phyloP scores from a whole-genome alignment of 768 basidiomycete genomes.

The Amanita rubescens region DNA sequence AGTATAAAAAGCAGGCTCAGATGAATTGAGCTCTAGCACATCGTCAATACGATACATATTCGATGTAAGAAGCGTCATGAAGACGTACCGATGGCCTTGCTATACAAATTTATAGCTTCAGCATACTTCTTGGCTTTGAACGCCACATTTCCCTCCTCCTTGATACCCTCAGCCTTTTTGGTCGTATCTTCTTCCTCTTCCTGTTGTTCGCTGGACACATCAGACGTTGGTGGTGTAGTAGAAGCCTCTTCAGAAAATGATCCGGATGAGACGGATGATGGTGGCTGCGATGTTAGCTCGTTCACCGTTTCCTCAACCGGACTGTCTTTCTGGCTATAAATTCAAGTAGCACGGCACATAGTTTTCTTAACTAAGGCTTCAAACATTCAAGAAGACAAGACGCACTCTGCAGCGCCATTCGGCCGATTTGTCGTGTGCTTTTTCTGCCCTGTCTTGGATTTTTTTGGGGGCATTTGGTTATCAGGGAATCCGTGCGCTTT shows the following conservation, averaged over 20 bases:
- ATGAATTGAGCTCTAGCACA: constrained; percentile 44
- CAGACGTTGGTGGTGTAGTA: neutral
- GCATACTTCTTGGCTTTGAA: constrained; percentile 62
- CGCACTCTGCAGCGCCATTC: neutral
- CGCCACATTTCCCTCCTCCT: constrained; percentile 69
- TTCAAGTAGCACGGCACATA: neutral
- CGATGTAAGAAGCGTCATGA: constrained; percentile 1
- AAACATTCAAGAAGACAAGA: neutral
- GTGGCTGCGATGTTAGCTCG: neutral
- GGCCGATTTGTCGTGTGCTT: neutral
- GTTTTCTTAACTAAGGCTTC: neutral
- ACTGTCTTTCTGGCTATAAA: neutral
- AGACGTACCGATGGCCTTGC: constrained; percentile 60
- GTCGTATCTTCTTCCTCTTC: constrained; percentile 26
- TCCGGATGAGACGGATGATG: neutral
- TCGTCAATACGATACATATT: neutral
- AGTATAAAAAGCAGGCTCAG: constrained; percentile 71
- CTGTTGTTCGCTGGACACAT: no score
- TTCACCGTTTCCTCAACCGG: neutral
- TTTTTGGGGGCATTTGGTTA: constrained; percentile 6
- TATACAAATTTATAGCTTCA: constrained; percentile 69
- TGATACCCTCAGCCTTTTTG: constrained; percentile 50
- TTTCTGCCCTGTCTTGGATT: constrained; percentile 3
- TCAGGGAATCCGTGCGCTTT: constrained; percentile 4
- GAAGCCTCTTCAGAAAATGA: neutral